phyloP scores from a whole-genome alignment of 169 alveolate genomes.

The Theileria annulata region DNA sequence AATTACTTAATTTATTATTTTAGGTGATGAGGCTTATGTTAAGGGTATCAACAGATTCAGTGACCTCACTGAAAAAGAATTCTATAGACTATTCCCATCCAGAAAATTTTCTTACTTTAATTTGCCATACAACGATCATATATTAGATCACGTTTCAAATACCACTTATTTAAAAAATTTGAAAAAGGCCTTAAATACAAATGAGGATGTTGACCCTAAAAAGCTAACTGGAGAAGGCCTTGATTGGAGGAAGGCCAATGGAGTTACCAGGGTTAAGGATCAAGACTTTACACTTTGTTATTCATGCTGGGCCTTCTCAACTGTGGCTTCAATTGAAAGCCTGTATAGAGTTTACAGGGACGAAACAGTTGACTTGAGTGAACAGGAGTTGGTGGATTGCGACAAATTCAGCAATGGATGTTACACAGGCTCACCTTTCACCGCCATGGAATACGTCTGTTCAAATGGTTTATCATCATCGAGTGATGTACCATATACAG shows the following conservation, averaged over 20 bases:
- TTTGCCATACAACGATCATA: neutral
- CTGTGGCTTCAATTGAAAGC: constrained; percentile 77
- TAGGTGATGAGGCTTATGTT: constrained; percentile 35
- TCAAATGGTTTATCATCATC: constrained; percentile 67
- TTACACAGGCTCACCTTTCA: constrained; percentile 79
- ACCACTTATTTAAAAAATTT: constrained; percentile 16
- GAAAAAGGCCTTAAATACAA: constrained; percentile 3
- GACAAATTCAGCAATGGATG: constrained; percentile 71
- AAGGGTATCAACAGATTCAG: constrained; percentile 57
- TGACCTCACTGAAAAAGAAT: constrained; percentile 47
- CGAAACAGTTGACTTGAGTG: constrained; percentile 67
- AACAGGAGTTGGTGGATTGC: constrained; percentile 86
- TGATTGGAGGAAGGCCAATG: constrained; percentile 70
- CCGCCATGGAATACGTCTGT: constrained; percentile 77
- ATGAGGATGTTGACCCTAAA: constrained; percentile 7
- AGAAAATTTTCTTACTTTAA: neutral
- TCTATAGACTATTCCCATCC: constrained; percentile 12
- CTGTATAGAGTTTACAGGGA: constrained; percentile 63
- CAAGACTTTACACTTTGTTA: constrained; percentile 81
- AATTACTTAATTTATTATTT: neutral
- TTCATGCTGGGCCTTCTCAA: constrained; percentile 86
- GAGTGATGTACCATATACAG: constrained; percentile 76
- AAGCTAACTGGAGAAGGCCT: neutral
- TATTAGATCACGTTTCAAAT: neutral
- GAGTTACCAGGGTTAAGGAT: constrained; percentile 68